Evolutionary conservation across 805 yeast genomes (phyloP).

Genomic region (Cyberlindnera veronae): DNA sequence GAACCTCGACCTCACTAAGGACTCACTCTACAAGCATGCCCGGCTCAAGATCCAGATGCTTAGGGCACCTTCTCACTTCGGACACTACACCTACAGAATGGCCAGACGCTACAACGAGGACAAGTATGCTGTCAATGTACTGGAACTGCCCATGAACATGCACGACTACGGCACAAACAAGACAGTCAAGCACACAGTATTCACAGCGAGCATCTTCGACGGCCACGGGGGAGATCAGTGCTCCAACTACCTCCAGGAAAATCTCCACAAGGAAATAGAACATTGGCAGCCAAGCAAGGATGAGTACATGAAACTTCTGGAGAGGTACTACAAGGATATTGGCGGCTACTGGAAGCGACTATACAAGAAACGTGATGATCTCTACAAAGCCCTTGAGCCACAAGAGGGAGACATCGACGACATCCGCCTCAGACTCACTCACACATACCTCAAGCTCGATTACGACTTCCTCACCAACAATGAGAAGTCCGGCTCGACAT

Average conservation of each 20-base stretch:
- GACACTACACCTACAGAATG: constrained; percentile 75
- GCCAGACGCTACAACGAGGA: constrained; percentile 83
- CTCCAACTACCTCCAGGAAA: constrained; percentile 51
- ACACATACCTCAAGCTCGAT: constrained; percentile 66
- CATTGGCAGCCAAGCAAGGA: constrained; percentile 29
- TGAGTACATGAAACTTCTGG: constrained; percentile 42
- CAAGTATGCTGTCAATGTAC: constrained; percentile 60
- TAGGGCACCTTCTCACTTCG: constrained; percentile 61
- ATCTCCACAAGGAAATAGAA: constrained; percentile 55
- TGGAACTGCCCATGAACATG: constrained; percentile 40
- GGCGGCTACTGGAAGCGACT: constrained; percentile 86
- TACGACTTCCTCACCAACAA: constrained; percentile 44
- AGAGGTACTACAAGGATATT: constrained; percentile 53
- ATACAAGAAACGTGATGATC: constrained; percentile 42
- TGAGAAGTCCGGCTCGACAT: constrained; percentile 57
- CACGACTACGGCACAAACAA: constrained; percentile 25
- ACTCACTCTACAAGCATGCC: constrained; percentile 14
- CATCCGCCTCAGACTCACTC: constrained; percentile 53
- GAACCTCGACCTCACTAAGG: constrained; percentile 13
- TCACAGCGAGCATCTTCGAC: constrained; percentile 78
- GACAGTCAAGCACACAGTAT: constrained; percentile 34
- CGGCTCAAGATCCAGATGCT: constrained; percentile 29
- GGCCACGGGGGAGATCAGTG: constrained; percentile 93
- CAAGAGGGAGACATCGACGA: constrained; percentile 44
- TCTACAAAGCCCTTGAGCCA: constrained; percentile 33